Conservation (phyloP, 1,284 basidiomycete species). For the Xerocomus nothofagi region DNA sequence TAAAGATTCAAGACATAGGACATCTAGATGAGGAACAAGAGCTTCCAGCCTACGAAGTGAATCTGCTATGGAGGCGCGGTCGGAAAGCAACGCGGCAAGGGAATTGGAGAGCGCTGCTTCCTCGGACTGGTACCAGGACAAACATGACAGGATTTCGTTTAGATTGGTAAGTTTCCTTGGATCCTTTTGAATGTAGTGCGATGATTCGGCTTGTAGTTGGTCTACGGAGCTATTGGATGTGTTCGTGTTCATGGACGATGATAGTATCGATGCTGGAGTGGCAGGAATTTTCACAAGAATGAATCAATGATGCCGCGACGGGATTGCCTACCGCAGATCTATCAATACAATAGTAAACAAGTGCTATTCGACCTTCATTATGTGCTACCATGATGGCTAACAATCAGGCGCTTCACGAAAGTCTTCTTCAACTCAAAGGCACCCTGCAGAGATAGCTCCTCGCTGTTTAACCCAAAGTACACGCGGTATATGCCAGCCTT, state of each 20-base stretch:
- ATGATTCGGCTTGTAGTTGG: constrained; percentile 10
- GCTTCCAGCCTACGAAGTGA: constrained; percentile 65
- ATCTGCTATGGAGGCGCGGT: constrained; percentile 62
- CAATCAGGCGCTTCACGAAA: background rate
- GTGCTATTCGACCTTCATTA: too few relatives aligned
- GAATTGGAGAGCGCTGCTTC: constrained; percentile 77
- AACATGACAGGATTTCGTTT: constrained; percentile 66
- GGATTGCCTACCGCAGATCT: background rate
- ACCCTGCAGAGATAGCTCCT: background rate
- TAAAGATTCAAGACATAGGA: constrained; percentile 61
- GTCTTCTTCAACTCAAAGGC: constrained; percentile 4
- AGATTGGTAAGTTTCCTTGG: constrained; percentile 60
- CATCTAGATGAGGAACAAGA: constrained; percentile 65
- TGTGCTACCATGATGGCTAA: too few relatives aligned
- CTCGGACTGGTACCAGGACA: constrained; percentile 76
- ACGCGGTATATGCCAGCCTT: constrained; percentile 2
- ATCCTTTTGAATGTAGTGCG: constrained; percentile 30
- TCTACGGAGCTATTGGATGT: constrained; percentile 10
- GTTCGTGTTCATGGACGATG: constrained; percentile 13
- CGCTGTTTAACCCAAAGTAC: background rate
- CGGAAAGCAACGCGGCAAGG: constrained; percentile 72
- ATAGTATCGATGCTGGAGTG: background rate
- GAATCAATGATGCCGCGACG: too few relatives aligned
- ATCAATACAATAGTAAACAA: background rate
- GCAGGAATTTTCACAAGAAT: too few relatives aligned